Evolutionary conservation across 2,329 filamentous ascomycete genomes (phyloP), one percentile per base, ranked within the genome.

Genomic region (Endothia cerciana): DNA sequence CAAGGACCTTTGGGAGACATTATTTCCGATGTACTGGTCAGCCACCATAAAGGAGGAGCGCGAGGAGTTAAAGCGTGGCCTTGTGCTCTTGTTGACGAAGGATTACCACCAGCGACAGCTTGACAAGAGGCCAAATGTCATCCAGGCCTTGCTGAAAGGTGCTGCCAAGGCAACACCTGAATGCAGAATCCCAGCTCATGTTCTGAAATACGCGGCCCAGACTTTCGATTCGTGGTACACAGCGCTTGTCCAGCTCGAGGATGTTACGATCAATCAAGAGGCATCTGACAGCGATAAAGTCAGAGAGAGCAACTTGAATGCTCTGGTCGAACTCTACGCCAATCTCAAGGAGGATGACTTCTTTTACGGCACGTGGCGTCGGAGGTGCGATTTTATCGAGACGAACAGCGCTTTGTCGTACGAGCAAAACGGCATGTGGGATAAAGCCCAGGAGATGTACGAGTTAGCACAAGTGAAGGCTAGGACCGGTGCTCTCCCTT

Each of bases 341-440:
- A 89, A 89, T 0, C 81, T 99, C 17, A 92, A 97, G 73, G 96
- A 99, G 76, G 94, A 98, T 60, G 95, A 99, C 75, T 83, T 99
- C 58, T 99, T 98, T 77, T 98, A 99, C 70, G 95, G 95, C 10
- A 96, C 94, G 0, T 99, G 95, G 95, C 89, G 95, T 66, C 89
- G 95, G 65, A 89, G 95, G 56, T 97, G 94, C 76, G 93, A 97
- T 71, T 99, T 97, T 74, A 91, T 99, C 6, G 96, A 99, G 81
- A 98, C 94, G 10, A 99, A 99, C 74, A 93, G 95, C 17, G 95
- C 94, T 1, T 82, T 99, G 8, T 99, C 95, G 0, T 99, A 97
- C 72, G 96, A 99, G 79, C 96, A 99, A 76, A 97, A 97, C 72
- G 95, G 95, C 58, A 97, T 98, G 87, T 99, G 95, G 96, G 95